phyloP scores from a whole-genome alignment of 768 basidiomycete genomes.

The Daedaleopsis sinensis region DNA sequence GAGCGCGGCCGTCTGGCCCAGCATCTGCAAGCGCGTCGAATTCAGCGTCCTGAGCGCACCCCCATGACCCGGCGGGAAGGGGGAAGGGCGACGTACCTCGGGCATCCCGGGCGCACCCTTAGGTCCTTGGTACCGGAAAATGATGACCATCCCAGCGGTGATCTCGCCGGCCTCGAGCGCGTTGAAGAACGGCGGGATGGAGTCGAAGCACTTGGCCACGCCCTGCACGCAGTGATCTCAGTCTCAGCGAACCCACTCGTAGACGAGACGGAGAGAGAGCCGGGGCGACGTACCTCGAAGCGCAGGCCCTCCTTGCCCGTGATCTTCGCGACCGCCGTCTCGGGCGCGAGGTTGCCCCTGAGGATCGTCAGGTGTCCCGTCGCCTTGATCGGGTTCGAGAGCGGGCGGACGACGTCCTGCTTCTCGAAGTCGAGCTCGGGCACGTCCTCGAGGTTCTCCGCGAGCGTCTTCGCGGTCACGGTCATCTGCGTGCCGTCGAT shows the following conservation, averaged over 20 bases:
- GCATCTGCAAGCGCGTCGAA: constrained; percentile 36
- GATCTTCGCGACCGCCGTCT: constrained; percentile 87
- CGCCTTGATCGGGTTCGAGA: constrained; percentile 80
- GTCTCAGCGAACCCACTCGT: too few relatives aligned
- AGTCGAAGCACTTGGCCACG: constrained; percentile 76
- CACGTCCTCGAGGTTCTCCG: constrained; percentile 83
- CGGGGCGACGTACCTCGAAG: constrained; percentile 61
- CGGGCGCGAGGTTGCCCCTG: constrained; percentile 87
- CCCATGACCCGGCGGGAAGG: background rate
- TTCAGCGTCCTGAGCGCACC: background rate
- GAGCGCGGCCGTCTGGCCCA: constrained; percentile 81
- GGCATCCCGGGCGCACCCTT: constrained; percentile 95
- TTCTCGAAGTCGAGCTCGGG: constrained; percentile 66
- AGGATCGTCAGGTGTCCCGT: constrained; percentile 89
- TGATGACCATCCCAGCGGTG: constrained; percentile 71
- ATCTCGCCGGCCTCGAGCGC: constrained; percentile 76
- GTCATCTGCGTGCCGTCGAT: constrained; percentile 86
- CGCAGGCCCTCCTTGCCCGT: constrained; percentile 89
- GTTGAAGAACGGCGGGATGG: constrained; percentile 71
- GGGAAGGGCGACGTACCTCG: constrained; percentile 47
- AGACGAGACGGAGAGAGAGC: background rate
- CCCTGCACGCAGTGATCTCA: constrained; percentile 46
- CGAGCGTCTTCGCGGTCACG: constrained; percentile 89
- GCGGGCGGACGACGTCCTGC: constrained; percentile 75
- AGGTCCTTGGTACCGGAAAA: constrained; percentile 89